Conservation (phyloP, 2,329 filamentous ascomycete species). For the Triangularia setosa region DNA sequence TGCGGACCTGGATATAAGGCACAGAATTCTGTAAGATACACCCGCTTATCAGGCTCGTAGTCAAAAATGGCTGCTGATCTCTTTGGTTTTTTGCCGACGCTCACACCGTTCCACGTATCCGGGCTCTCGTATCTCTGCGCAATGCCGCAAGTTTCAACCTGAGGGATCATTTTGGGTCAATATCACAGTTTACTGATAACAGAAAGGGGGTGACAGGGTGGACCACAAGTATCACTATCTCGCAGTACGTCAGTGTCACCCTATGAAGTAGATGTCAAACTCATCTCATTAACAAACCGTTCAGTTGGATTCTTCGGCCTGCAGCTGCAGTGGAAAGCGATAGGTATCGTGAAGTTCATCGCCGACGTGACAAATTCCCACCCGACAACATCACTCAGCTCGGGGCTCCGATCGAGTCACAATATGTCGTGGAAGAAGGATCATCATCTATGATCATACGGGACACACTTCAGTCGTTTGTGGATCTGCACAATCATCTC, state of each 20-base stretch:
- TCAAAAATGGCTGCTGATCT: not conserved
- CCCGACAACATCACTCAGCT: constrained; percentile 11
- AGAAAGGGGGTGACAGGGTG: not conserved
- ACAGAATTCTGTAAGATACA: constrained; percentile 8
- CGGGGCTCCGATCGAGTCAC: not conserved
- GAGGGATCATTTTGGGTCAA: constrained; percentile 10
- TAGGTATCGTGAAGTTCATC: not conserved
- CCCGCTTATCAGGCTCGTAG: not conserved
- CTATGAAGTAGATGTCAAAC: not conserved
- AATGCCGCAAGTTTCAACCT: constrained; percentile 4
- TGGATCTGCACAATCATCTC: constrained; percentile 11
- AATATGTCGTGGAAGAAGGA: constrained; percentile 9
- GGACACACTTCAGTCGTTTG: constrained; percentile 5
- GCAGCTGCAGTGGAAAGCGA: not conserved
- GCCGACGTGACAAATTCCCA: constrained; percentile 12
- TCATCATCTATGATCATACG: constrained; percentile 9
- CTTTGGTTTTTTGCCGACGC: constrained; percentile 1
- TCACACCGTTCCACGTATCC: not conserved
- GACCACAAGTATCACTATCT: constrained; percentile 15
- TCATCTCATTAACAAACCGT: not conserved
- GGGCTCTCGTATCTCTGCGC: constrained; percentile 11
- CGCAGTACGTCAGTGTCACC: not conserved
- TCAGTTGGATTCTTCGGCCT: constrained; percentile 9
- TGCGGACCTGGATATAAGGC: constrained; percentile 8
- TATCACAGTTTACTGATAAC: constrained; percentile 10